phyloP scores from a whole-genome alignment of 805 yeast genomes.

The Zygosaccharomyces gambellarensis region DNA sequence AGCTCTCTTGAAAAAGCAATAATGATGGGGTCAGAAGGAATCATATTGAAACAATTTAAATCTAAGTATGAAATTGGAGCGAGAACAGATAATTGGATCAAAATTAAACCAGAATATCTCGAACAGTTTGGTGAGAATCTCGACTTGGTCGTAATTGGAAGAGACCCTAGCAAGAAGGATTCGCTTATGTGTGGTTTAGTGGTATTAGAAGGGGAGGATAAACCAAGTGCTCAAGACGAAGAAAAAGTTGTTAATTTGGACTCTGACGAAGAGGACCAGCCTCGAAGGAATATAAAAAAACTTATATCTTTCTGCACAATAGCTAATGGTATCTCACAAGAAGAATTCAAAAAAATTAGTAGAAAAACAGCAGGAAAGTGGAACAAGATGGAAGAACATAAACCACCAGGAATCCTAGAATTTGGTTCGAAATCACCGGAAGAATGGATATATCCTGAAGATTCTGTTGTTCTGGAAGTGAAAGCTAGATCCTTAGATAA shows the following conservation, averaged over 20 bases:
- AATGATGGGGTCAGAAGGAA: conserved; percentile 68
- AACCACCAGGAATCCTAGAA: conserved; percentile 43
- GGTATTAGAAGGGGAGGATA: conserved; percentile 36
- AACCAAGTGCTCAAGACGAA: conserved; percentile 3
- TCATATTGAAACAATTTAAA: conserved; percentile 63
- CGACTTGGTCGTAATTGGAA: conserved; percentile 77
- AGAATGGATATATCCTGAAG: conserved; percentile 74
- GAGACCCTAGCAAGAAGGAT: conserved; percentile 61
- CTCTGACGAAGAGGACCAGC: conserved; percentile 12
- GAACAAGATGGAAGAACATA: conserved; percentile 39
- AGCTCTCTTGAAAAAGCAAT: conserved; percentile 55
- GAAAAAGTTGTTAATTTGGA: conserved; percentile 11
- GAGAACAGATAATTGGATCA: conserved; percentile 69
- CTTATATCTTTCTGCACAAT: conserved; percentile 71
- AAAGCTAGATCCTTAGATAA: conserved; percentile 70
- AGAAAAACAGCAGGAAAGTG: conserved; percentile 56
- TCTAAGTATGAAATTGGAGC: conserved; percentile 59
- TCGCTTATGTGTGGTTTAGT: conserved; percentile 71
- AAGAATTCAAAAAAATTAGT: conserved; percentile 57
- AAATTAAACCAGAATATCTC: conserved; percentile 86
- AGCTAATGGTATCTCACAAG: conserved; percentile 75
- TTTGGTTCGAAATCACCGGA: conserved; percentile 63
- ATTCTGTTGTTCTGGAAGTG: conserved; percentile 75
- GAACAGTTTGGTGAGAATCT: conserved; percentile 82
- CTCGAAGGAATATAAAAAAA: conserved; percentile 18